A percentile compares a stretch with the other conserved stretches of the same genome.
Evolutionary conservation across 176 grass and related monocot species (phyloP).

Genomic region (Saccharum officinarum): DNA sequence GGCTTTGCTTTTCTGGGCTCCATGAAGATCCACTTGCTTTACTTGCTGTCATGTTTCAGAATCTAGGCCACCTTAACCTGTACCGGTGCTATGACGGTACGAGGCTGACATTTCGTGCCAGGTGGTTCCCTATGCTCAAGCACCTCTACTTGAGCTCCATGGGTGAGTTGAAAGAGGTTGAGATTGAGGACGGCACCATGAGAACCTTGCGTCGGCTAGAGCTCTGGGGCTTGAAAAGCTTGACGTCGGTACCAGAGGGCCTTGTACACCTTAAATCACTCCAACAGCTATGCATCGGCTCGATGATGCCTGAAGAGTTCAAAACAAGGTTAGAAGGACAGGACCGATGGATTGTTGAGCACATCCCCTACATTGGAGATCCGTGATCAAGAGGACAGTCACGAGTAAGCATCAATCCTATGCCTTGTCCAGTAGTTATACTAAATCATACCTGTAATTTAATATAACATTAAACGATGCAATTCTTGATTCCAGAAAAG

Average conservation of each 20-base stretch:
- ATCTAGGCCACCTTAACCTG: conserved; percentile 25
- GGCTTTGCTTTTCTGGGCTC: conserved; percentile 33
- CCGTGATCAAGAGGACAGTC: neutral
- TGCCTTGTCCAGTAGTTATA: neutral
- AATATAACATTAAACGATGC: neutral
- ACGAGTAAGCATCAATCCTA: neutral
- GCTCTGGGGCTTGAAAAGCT: conserved; percentile 24
- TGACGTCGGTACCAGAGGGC: conserved; percentile 15
- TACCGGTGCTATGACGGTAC: conserved; percentile 2
- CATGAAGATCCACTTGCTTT: conserved; percentile 34
- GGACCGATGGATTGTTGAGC: conserved; percentile 4
- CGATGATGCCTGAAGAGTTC: conserved; percentile 29
- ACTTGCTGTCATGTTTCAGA: conserved; percentile 22
- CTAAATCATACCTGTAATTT: neutral
- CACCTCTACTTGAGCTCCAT: conserved; percentile 15
- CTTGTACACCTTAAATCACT: conserved; percentile 24
- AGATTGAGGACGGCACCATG: conserved; percentile 37
- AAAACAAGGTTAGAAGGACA: neutral
- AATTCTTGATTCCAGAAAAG: neutral
- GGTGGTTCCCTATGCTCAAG: conserved; percentile 51
- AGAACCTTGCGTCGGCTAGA: conserved; percentile 22
- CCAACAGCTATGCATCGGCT: conserved; percentile 12
- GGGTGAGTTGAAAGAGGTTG: conserved; percentile 17
- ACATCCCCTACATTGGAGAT: conserved; percentile 33
- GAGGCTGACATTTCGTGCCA: neutral